phyloP scores from a whole-genome alignment of 768 basidiomycete species.

The Xerocomellus intermedius region DNA sequence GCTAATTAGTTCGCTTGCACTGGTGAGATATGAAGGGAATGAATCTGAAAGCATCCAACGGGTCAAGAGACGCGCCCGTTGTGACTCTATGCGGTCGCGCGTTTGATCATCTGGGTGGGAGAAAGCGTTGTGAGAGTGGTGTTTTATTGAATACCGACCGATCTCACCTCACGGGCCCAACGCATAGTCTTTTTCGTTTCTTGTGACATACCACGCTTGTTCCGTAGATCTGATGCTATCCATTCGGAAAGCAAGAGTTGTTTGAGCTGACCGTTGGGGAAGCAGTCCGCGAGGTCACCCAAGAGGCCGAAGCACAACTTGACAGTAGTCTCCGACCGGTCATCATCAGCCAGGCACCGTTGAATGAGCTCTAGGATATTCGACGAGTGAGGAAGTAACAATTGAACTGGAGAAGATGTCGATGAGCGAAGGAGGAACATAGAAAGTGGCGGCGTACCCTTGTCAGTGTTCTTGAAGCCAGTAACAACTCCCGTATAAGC shows the following conservation, averaged over 20 bases:
- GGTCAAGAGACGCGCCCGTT: conserved; percentile 12
- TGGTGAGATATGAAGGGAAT: conserved; percentile 32
- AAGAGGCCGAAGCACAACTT: conserved; percentile 81
- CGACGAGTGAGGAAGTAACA: conserved; percentile 65
- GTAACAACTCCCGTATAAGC: conserved; percentile 95
- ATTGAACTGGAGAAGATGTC: conserved; percentile 6
- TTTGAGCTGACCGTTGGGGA: conserved; percentile 79
- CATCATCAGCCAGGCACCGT: conserved; percentile 75
- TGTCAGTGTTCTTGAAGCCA: conserved; percentile 80
- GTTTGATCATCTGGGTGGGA: conserved; percentile 66
- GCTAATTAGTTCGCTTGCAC: conserved; percentile 52
- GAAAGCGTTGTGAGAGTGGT: neutral
- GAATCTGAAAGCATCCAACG: conserved; percentile 32
- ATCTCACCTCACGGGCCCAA: conserved; percentile 87
- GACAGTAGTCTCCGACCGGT: conserved; percentile 74
- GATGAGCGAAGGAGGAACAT: neutral
- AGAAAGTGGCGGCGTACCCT: conserved; percentile 45
- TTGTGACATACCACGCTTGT: conserved; percentile 66
- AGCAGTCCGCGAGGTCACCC: conserved; percentile 90
- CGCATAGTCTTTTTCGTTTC: conserved; percentile 89
- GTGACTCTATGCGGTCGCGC: conserved; percentile 64
- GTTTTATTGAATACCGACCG: neutral
- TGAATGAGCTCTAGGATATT: conserved; percentile 80
- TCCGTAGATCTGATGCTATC: conserved; percentile 71
- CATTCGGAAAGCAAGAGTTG: conserved; percentile 75